Evolutionary conservation across 2,329 filamentous ascomycete species (phyloP), one percentile per base, ranked within the genome.

Genomic region (Uncinocarpus reesii): DNA sequence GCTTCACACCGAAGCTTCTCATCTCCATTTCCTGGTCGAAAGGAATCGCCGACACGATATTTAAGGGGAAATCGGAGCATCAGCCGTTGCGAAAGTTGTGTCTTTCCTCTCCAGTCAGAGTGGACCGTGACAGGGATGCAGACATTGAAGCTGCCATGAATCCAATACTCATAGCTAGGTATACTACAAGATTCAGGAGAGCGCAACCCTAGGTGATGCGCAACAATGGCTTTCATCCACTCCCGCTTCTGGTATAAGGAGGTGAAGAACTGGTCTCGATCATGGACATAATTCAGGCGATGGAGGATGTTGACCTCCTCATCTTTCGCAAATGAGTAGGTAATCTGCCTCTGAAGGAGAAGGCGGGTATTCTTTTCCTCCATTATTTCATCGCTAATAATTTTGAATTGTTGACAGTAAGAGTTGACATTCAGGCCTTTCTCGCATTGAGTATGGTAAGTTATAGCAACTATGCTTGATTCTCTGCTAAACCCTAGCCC

Each of bases 1-100:
- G 42, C 52, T 26, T 56, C 54, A 47, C 50, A 52, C 23, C 52
- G 50, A n/a, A 53, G 18, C 31, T 56, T 56, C 21, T 54, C 52
- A 20, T 54, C 52, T n/a, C 42, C 31, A 43, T 52, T 52, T 26
- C 41, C 48, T 7, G 48, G 36, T 2, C 24, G 34, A 35, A 36
- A 49, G 4, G 7, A 31, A 3, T 48, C 48, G 15, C 50, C 52
- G 29, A 53, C 31, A 29, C 42, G 35, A 29, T 56, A 49, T 7
- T 52, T 50, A 13, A 54, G 43, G 1, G 54, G 50, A 26, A 52
- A 34, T 24, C 40, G 26, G 28, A 52, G 23, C 10, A 49, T 7
- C 52, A 21, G n/a, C 18, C 11, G 7, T 20, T 40, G 42, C 3
- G 16, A 2, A 4, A 16, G 23, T 7, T 26, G 21, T 13, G 38